Conservation (phyloP, 331 rosid species). For the Malus hybrid region DNA sequence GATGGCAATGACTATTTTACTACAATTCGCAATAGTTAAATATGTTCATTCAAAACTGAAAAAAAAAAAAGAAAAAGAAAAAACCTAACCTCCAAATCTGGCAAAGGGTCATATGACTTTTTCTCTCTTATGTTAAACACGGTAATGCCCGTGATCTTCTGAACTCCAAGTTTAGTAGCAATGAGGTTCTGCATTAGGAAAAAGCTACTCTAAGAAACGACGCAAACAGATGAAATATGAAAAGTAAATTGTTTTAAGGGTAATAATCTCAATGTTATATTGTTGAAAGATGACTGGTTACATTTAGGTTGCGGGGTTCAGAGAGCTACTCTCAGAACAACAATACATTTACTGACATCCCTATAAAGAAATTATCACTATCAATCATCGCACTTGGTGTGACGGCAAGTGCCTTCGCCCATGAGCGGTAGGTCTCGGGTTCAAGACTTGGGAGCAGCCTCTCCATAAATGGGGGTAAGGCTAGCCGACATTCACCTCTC, state of each 20-base stretch:
- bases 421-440: no score
- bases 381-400: no score
- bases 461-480: no score
- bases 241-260: not conserved
- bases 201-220: not conserved
- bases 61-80: no score
- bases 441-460: no score
- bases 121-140: slow-evolving; percentile 63
- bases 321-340: not conserved
- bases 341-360: not conserved
- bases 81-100: slow-evolving; percentile 74
- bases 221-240: not conserved
- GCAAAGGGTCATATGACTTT: slow-evolving; percentile 70
- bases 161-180: slow-evolving; percentile 91
- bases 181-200: slow-evolving; percentile 64
- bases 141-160: slow-evolving; percentile 79
- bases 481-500: no score
- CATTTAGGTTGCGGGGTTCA: not conserved
- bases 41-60: not conserved
- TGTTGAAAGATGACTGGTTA: not conserved
- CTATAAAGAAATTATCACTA: not conserved
- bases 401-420: no score
- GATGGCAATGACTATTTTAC: no score
- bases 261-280: not conserved
- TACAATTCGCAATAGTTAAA: no score